Conservation (phyloP, 1,284 basidiomycete genomes). For the Microbotryum silenes-acaulis region DNA sequence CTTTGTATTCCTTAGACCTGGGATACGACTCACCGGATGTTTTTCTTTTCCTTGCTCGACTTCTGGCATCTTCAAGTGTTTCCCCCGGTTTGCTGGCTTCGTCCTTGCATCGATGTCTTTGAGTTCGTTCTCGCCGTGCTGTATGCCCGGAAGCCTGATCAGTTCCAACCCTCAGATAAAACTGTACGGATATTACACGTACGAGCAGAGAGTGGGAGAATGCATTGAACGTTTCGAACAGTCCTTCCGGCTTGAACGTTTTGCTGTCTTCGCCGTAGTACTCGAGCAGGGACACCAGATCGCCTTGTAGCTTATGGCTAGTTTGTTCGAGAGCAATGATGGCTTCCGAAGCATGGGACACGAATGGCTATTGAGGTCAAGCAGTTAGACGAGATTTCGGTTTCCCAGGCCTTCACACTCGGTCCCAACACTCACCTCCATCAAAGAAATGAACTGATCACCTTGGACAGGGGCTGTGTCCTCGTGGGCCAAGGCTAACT, state of each 20-base stretch:
- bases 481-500: constrained; percentile 43
- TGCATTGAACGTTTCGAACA: constrained; percentile 62
- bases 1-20: no score
- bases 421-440: constrained; percentile 41
- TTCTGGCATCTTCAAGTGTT: background rate
- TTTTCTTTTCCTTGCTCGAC: no score
- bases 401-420: background rate
- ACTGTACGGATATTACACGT: background rate
- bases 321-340: constrained; percentile 61
- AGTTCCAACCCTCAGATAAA: background rate
- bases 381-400: background rate
- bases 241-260: constrained; percentile 62
- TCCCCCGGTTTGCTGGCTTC: constrained; percentile 32
- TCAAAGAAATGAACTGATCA: constrained; percentile 58
- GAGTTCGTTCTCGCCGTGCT: constrained; percentile 49
- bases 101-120: constrained; percentile 47
- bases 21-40: no score
- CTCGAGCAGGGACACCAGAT: constrained; percentile 52
- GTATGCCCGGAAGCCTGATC: constrained; percentile 3
- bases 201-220: constrained; percentile 45
- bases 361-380: constrained; percentile 50
- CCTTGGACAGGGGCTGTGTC: constrained; percentile 35
- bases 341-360: constrained; percentile 47
- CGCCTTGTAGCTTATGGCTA: constrained; percentile 51
- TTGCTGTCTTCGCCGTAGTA: constrained; percentile 71